Evolutionary conservation across 768 basidiomycete species (phyloP).

Genomic region (Boletus rubescentipes): DNA sequence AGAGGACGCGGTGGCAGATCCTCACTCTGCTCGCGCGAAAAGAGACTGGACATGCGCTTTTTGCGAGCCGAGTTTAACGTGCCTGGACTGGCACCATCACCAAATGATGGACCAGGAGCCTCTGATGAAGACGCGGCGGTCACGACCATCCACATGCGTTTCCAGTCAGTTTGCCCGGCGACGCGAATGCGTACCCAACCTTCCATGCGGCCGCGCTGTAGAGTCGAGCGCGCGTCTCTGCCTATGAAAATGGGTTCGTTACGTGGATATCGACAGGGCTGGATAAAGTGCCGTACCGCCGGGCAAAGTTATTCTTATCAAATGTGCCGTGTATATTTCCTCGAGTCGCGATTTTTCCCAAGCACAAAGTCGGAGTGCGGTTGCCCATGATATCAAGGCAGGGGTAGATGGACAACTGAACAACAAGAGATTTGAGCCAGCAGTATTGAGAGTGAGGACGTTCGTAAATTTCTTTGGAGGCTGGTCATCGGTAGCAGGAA

Average conservation of each 20-base stretch:
- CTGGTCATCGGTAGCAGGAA: slow-evolving; percentile 48
- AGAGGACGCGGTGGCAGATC: slow-evolving; percentile 37
- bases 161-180: slow-evolving; percentile 98
- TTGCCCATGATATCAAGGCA: slow-evolving; percentile 84
- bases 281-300: slow-evolving; percentile 35
- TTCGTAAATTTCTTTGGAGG: slow-evolving; percentile 65
- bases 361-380: slow-evolving; percentile 82
- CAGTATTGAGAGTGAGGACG: slow-evolving; percentile 90
- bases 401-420: slow-evolving; percentile 80
- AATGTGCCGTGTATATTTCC: slow-evolving; percentile 96
- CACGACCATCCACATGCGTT: slow-evolving; percentile 83
- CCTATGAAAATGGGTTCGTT: slow-evolving; percentile 27
- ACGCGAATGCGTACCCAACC: slow-evolving; percentile 90
- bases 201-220: slow-evolving; percentile 75
- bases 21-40: slow-evolving; percentile 49
- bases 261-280: slow-evolving; percentile 29
- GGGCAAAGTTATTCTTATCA: slow-evolving; percentile 75
- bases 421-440: slow-evolving; percentile 84
- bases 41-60: slow-evolving; percentile 63
- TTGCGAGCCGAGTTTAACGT: slow-evolving; percentile 31
- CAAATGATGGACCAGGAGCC: slow-evolving; percentile 21
- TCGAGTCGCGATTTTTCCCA: slow-evolving; percentile 97
- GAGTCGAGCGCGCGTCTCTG: slow-evolving; percentile 56
- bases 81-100: slow-evolving; percentile 28
- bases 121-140: slow-evolving; percentile 43